phyloP scores from a whole-genome alignment of 345 rosid species.

The Kandelia obovata region DNA sequence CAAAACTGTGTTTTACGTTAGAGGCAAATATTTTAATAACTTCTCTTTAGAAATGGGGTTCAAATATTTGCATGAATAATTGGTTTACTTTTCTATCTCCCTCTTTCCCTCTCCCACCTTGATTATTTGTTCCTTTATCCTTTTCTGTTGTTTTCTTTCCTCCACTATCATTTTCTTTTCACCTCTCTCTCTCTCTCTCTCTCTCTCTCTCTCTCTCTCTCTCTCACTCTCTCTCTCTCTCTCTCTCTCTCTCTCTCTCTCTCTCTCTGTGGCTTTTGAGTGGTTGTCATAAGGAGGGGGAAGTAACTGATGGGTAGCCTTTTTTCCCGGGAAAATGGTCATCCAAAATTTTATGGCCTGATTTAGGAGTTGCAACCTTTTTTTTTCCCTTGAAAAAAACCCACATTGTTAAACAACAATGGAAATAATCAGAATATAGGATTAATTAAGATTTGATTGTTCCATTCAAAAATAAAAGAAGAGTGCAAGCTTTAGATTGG shows the following conservation, averaged over 20 bases:
- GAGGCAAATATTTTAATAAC: no score
- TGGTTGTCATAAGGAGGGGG: not conserved
- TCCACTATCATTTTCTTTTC: no score
- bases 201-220: not conserved
- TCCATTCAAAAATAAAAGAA: no score
- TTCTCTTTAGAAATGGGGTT: no score
- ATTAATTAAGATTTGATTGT: no score
- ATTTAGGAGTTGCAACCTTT: conserved; percentile 6
- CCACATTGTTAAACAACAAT: not conserved
- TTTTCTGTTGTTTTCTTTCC: no score
- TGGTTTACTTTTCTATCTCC: not conserved
- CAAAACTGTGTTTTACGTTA: no score
- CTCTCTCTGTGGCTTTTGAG: not conserved
- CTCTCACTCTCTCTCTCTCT: not conserved
- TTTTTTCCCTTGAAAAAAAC: not conserved
- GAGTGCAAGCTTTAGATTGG: no score
- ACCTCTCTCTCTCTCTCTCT: not conserved
- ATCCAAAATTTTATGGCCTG: conserved; percentile 10
- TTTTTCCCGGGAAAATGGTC: conserved; percentile 1
- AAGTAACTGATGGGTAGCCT: conserved; percentile 6
- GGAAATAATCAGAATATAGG: no score
- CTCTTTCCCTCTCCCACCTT: not conserved
- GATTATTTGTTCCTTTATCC: no score
- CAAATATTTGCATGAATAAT: no score
- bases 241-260: not conserved